Evolutionary conservation across 768 basidiomycete species (phyloP).

Genomic region (Termitomyces sp.): DNA sequence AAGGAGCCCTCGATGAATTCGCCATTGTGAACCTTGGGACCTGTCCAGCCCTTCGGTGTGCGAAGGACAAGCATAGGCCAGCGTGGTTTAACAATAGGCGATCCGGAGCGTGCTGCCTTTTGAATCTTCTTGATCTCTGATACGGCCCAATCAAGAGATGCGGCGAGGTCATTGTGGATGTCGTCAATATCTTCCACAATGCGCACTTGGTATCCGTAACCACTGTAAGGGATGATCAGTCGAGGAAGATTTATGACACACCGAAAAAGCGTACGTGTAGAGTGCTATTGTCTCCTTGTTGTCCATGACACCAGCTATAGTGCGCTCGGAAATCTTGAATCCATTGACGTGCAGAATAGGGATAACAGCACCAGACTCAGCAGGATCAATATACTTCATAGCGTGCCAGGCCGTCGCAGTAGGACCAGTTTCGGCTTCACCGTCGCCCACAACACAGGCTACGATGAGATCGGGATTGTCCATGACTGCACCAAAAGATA

Average conservation of each 20-base stretch:
- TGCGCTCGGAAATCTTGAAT: conserved; percentile 88
- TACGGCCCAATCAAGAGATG: conserved; percentile 77
- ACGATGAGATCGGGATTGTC: conserved; percentile 84
- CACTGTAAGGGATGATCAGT: conserved; percentile 28
- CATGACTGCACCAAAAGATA: conserved; percentile 86
- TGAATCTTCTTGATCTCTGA: conserved; percentile 75
- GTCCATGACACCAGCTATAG: conserved; percentile 89
- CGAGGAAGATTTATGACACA: background rate
- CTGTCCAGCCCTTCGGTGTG: conserved; percentile 79
- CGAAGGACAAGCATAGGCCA: conserved; percentile 87
- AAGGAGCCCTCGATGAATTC: conserved; percentile 78
- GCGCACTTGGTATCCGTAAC: conserved; percentile 86
- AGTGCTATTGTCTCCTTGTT: conserved; percentile 72
- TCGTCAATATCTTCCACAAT: conserved; percentile 64
- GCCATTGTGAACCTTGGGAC: conserved; percentile 62
- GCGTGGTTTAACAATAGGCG: conserved; percentile 80
- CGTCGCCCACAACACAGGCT: conserved; percentile 81
- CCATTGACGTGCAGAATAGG: conserved; percentile 87
- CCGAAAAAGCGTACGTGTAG: conserved; percentile 50
- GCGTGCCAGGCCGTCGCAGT: conserved; percentile 82
- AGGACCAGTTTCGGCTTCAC: conserved; percentile 79
- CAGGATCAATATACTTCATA: conserved; percentile 87
- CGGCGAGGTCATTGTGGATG: conserved; percentile 77
- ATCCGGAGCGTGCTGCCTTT: conserved; percentile 65
- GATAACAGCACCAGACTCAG: conserved; percentile 86